phyloP scores from a whole-genome alignment of 2,329 filamentous ascomycete genomes.

The Pseudogymnoascus pannorum region DNA sequence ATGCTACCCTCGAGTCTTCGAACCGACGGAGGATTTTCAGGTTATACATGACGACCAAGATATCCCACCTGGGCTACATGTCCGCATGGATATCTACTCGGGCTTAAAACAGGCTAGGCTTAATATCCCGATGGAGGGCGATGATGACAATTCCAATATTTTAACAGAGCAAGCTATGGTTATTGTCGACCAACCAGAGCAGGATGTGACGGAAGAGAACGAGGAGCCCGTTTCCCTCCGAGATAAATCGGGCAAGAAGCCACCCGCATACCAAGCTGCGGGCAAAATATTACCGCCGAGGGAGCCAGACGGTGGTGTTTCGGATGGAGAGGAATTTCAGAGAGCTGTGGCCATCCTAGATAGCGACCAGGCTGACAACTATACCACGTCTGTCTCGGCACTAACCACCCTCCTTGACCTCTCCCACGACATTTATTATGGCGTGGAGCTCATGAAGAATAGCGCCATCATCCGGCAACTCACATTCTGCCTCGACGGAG shows the following conservation, averaged over 20 bases:
- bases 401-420: conserved; percentile 55
- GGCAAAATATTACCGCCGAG: conserved; percentile 50
- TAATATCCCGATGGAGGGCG: conserved; percentile 45
- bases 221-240: conserved; percentile 18
- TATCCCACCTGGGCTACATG: conserved; percentile 56
- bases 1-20: conserved; percentile 60
- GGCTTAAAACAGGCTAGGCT: conserved; percentile 60
- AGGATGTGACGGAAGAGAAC: conserved; percentile 22
- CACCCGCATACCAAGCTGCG: conserved; percentile 49
- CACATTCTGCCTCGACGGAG: conserved; percentile 45
- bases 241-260: conserved; percentile 38
- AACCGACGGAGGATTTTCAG: conserved; percentile 59
- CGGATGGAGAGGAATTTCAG: conserved; percentile 39
- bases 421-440: conserved; percentile 64
- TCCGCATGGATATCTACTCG: conserved; percentile 57
- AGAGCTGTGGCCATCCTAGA: conserved; percentile 45
- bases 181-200: conserved; percentile 40
- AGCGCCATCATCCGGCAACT: conserved; percentile 45
- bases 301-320: conserved; percentile 28
- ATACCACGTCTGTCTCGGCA: conserved; percentile 16
- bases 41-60: conserved; percentile 56
- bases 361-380: conserved; percentile 28
- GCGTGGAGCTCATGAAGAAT: conserved; percentile 53
- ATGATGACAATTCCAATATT: conserved; percentile 41
- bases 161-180: conserved; percentile 47